phyloP scores from a whole-genome alignment of 2,329 filamentous ascomycete genomes.

The Sclerotinia spermophila region DNA sequence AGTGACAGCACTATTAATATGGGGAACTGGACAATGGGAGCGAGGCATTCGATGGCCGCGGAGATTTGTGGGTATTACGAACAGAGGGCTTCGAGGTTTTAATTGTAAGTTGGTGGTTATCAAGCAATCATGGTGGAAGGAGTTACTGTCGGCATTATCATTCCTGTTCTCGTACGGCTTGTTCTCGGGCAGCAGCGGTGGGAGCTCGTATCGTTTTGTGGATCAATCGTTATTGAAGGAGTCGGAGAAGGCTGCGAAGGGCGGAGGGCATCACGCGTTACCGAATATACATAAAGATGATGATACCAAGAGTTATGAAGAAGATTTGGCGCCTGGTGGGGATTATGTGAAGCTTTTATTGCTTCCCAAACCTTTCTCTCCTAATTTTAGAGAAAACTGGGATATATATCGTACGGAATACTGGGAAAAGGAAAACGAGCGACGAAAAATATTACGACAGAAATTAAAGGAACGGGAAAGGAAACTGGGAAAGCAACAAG shows the following conservation, averaged over 20 bases:
- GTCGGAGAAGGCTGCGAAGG: slow-evolving; percentile 56
- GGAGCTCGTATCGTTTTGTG: slow-evolving; percentile 72
- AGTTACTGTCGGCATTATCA: slow-evolving; percentile 65
- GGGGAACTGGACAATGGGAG: slow-evolving; percentile 96
- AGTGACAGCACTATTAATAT: slow-evolving; percentile 81
- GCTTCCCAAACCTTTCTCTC: slow-evolving; percentile 89
- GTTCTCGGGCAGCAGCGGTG: slow-evolving; percentile 63
- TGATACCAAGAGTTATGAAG: slow-evolving; percentile 69
- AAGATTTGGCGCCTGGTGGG: slow-evolving; percentile 85
- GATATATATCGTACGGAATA: slow-evolving; percentile 91
- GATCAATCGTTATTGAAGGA: slow-evolving; percentile 60
- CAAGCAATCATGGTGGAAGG: slow-evolving; percentile 75
- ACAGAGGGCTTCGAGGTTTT: slow-evolving; percentile 84
- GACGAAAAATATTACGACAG: slow-evolving; percentile 66
- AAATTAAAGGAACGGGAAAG: slow-evolving; percentile 67
- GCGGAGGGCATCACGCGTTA: slow-evolving; percentile 41
- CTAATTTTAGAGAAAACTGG: slow-evolving; percentile 95
- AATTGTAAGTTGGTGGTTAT: slow-evolving; percentile 96
- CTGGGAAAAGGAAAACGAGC: slow-evolving; percentile 95
- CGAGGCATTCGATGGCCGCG: slow-evolving; percentile 91
- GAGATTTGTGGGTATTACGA: slow-evolving; percentile 84
- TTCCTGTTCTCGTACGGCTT: slow-evolving; percentile 76
- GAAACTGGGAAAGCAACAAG: slow-evolving; percentile 63
- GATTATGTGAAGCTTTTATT: slow-evolving; percentile 89
- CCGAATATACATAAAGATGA: slow-evolving; percentile 51